Percentiles rank a stretch among this genome's conserved stretches.
These are phyloP conservation scores for Coemansia sp. DNA, from an alignment of 192 early-diverging fungal species.

Conservation along the genomic window DNA sequence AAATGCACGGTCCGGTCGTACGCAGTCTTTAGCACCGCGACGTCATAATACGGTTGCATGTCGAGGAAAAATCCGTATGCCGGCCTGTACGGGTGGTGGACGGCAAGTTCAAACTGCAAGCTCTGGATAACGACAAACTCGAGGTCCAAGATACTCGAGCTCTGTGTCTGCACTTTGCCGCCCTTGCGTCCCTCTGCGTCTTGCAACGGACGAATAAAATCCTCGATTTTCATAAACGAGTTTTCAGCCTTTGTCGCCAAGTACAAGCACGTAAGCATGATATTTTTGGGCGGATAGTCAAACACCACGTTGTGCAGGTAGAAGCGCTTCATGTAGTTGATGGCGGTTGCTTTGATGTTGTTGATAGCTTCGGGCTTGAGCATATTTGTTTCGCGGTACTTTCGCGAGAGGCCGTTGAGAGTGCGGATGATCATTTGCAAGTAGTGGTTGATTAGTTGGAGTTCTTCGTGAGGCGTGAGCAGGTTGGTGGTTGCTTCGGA, in stretches of 20 bases:
- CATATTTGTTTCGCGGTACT: constrained; percentile 24
- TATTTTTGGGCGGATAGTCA: constrained; percentile 78
- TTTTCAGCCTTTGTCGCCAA: constrained; percentile 77
- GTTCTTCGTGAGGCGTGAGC: constrained; percentile 46
- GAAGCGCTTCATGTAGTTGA: constrained; percentile 81
- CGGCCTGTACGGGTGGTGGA: constrained; percentile 71
- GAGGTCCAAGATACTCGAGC: constrained; percentile 59
- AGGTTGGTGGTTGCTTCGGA: constrained; percentile 43
- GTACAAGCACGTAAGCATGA: constrained; percentile 76
- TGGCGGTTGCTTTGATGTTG: constrained; percentile 66
- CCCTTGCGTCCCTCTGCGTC: constrained; percentile 37
- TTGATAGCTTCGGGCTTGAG: constrained; percentile 33
- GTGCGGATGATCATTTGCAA: constrained; percentile 38
- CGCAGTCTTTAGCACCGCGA: constrained; percentile 37
- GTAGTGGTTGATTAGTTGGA: constrained; percentile 46
- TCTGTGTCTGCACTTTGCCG: constrained; percentile 44
- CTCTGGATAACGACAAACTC: constrained; percentile 72
- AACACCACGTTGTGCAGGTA: constrained; percentile 76
- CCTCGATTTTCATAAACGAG: constrained; percentile 68
- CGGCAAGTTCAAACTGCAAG: constrained; percentile 70
- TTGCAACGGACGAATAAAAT: constrained; percentile 58
- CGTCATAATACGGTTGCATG: constrained; percentile 57
- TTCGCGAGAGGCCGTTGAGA: constrained; percentile 18
- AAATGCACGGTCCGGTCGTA: constrained; percentile 58
- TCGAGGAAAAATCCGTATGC: constrained; percentile 73